These are phyloP conservation scores for Fusarium sacchari DNA, from an alignment of 2,329 filamentous ascomycete species.

Conservation along the genomic window DNA sequence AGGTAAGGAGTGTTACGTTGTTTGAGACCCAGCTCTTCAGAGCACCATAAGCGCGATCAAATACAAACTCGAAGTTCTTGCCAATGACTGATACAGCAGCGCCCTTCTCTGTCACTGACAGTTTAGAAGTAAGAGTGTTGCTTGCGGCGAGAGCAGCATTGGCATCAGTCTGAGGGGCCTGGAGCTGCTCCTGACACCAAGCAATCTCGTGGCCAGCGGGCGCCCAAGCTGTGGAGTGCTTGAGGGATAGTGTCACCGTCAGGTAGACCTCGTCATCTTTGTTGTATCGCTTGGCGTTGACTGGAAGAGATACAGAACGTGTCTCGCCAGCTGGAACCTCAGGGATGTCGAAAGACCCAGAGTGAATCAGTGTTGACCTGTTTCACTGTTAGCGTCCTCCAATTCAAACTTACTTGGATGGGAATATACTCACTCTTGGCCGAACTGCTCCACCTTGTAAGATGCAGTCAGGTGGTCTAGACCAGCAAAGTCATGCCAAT, in stretches of 20 bases:
- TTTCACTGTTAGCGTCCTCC: neutral
- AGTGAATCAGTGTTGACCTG: conserved; percentile 41
- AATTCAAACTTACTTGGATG: accelerated
- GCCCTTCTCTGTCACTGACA: conserved; percentile 32
- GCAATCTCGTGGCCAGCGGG: conserved; percentile 63
- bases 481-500: conserved; percentile 61
- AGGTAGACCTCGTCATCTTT: conserved; percentile 55
- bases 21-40: conserved; percentile 55
- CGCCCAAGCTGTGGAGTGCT: conserved; percentile 60
- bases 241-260: conserved; percentile 56
- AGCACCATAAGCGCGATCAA: conserved; percentile 57
- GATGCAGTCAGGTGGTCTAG: conserved; percentile 55
- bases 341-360: conserved; percentile 55
- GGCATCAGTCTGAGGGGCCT: neutral
- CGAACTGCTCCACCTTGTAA: conserved; percentile 57
- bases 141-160: neutral
- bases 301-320: conserved; percentile 48
- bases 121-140: conserved; percentile 31
- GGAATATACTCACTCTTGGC: conserved; percentile 49
- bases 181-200: conserved; percentile 61
- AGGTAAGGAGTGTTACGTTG: conserved; percentile 48
- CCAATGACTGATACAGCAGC: conserved; percentile 24
- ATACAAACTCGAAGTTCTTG: conserved; percentile 52
- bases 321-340: conserved; percentile 52
- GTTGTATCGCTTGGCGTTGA: conserved; percentile 41